Percentiles rank a stretch among this genome's conserved stretches.
These are phyloP conservation scores for Lipomyces lipofer DNA, from an alignment of 805 yeast genomes.

Conservation along the genomic window DNA sequence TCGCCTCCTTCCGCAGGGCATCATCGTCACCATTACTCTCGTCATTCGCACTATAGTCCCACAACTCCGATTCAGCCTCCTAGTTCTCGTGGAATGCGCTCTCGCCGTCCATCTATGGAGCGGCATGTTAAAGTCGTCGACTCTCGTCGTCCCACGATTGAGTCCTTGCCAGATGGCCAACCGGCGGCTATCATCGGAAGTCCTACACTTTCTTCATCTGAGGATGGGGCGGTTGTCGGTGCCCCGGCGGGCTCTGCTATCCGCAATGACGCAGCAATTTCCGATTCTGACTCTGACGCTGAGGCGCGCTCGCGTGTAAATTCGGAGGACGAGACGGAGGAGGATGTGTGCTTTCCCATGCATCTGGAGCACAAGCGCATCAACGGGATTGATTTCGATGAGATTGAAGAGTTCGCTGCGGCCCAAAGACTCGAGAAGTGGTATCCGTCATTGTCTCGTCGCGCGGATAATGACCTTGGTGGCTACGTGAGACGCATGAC, in stretches of 20 bases:
- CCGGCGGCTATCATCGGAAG: background rate
- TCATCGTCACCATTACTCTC: constrained; percentile 2
- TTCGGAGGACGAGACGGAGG: constrained; percentile 77
- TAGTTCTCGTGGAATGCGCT: background rate
- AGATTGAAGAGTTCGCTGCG: constrained; percentile 70
- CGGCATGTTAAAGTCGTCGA: too few species aligned
- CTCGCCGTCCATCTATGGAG: constrained; percentile 7
- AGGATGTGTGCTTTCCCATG: constrained; percentile 97
- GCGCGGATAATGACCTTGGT: constrained; percentile 30
- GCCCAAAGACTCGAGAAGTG: constrained; percentile 37
- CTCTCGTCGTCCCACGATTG: background rate
- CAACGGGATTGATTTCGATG: constrained; percentile 87
- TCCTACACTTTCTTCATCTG: background rate
- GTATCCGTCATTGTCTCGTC: constrained; percentile 25
- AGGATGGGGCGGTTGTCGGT: background rate
- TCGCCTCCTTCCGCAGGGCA: background rate
- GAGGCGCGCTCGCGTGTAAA: constrained; percentile 27
- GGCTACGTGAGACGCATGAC: constrained; percentile 24
- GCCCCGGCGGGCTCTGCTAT: background rate
- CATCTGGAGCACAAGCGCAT: constrained; percentile 51
- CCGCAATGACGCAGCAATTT: background rate
- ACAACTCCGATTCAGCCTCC: background rate
- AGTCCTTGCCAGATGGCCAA: background rate
- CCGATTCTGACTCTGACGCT: constrained; percentile 19
- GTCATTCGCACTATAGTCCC: constrained; percentile 11